A percentile compares a stretch with the other conserved stretches of the same genome.
phyloP scores from a whole-genome alignment of 805 yeast genomes.

The Metschnikowia anglica region DNA sequence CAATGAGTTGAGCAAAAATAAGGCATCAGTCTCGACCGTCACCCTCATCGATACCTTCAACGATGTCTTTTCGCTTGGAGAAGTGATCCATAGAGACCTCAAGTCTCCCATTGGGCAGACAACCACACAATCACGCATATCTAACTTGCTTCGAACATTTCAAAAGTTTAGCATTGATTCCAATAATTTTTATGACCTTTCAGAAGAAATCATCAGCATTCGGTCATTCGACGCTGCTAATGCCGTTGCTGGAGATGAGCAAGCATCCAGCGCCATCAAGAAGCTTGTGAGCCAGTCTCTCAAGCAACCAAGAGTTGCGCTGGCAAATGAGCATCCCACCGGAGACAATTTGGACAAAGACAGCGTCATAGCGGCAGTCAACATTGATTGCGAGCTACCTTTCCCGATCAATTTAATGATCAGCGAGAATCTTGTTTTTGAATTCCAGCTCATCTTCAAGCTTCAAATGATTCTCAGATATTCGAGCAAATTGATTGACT shows the following conservation, averaged over 20 bases:
- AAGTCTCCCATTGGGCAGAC: neutral
- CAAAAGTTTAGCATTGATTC: constrained; percentile 43
- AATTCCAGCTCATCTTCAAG: constrained; percentile 79
- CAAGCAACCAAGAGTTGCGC: constrained; percentile 6
- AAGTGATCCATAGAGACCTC: neutral
- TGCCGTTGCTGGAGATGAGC: constrained; percentile 31
- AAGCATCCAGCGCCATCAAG: constrained; percentile 17
- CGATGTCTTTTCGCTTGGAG: constrained; percentile 10
- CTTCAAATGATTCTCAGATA: constrained; percentile 64
- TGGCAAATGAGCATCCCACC: neutral
- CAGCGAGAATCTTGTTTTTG: constrained; percentile 65
- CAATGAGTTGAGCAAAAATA: constrained; percentile 51
- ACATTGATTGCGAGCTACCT: constrained; percentile 64
- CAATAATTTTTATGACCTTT: constrained; percentile 44
- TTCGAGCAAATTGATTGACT: constrained; percentile 56
- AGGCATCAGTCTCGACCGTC: constrained; percentile 29
- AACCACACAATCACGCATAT: constrained; percentile 1
- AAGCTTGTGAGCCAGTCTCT: constrained; percentile 19
- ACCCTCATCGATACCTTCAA: constrained; percentile 14
- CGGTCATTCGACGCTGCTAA: constrained; percentile 55
- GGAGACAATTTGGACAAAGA: constrained; percentile 1
- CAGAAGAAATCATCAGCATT: constrained; percentile 51
- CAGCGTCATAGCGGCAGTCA: constrained; percentile 48
- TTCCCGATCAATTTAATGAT: constrained; percentile 82
- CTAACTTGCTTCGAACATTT: constrained; percentile 8